These are phyloP conservation scores for Erysimum pusillum DNA, from an alignment of 441 rosid species.

Conservation along the genomic window DNA sequence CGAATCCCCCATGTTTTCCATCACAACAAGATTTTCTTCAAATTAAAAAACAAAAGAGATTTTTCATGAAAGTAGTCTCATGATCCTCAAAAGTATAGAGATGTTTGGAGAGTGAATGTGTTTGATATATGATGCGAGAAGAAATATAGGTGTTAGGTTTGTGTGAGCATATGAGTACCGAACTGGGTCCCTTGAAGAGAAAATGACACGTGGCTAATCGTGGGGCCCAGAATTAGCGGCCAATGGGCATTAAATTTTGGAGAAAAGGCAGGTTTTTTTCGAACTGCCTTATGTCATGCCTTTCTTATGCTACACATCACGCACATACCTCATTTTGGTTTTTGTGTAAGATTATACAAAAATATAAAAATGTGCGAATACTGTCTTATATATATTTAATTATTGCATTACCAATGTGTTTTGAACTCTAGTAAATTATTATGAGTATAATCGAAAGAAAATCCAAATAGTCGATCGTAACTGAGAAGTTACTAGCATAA, in stretches of 20 bases:
- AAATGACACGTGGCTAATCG: slow-evolving; percentile 57
- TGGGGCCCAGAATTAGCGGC: slow-evolving; percentile 55
- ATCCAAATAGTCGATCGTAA: not conserved
- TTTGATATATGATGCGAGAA: slow-evolving; percentile 38
- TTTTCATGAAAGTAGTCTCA: slow-evolving; percentile 4
- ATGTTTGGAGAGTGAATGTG: slow-evolving; percentile 42
- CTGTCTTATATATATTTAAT: not conserved
- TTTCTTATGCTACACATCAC: slow-evolving; percentile 61
- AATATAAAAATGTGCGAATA: not conserved
- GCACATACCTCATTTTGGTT: slow-evolving; percentile 45
- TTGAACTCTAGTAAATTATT: not conserved
- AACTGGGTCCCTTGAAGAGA: not conserved
- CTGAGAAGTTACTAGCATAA: not conserved
- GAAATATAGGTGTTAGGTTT: slow-evolving; percentile 44
- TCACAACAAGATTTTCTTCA: not conserved
- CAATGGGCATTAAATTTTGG: slow-evolving; percentile 47
- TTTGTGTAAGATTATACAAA: slow-evolving; percentile 5
- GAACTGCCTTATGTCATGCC: slow-evolving; percentile 83
- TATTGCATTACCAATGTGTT: slow-evolving; percentile 16
- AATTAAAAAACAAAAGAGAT: not conserved
- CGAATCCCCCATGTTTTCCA: slow-evolving; percentile 48
- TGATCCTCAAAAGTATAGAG: not conserved
- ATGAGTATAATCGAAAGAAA: not conserved
- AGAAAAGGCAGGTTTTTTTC: slow-evolving; percentile 57
- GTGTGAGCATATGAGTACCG: slow-evolving; percentile 52